Conservation (phyloP, 2,329 filamentous ascomycete species). For the Coniochaeta hoffmannii region DNA sequence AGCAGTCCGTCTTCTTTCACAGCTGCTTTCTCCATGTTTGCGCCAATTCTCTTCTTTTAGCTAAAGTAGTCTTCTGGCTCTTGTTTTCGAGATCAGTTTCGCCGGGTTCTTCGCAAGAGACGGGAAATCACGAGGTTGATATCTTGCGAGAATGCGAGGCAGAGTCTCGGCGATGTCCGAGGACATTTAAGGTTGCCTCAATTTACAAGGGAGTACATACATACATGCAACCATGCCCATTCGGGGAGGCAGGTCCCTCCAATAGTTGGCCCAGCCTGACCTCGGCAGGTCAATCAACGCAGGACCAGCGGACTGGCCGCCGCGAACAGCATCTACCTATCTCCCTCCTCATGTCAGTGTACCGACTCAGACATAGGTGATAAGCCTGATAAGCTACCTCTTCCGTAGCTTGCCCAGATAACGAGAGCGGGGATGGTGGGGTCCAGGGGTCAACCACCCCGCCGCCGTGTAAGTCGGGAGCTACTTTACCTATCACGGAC, state of each 20-base stretch:
- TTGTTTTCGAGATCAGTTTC: neutral
- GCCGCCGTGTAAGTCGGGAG: neutral
- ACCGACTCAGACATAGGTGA: too few relatives aligned
- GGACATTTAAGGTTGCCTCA: neutral
- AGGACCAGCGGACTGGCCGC: neutral
- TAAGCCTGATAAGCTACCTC: neutral
- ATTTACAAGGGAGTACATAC: too few relatives aligned
- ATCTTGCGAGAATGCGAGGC: neutral
- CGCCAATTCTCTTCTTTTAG: neutral
- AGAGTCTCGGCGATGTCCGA: neutral
- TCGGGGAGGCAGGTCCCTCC: neutral
- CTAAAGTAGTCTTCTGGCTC: neutral
- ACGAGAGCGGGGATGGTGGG: slow-evolving; percentile 1
- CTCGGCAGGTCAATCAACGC: neutral
- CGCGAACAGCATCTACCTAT: neutral
- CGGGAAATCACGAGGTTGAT: neutral
- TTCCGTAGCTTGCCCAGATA: too few relatives aligned
- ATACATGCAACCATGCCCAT: neutral
- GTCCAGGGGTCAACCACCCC: neutral
- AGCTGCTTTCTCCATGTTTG: slow-evolving; percentile 24
- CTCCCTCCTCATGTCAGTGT: neutral
- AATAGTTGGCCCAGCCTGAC: neutral
- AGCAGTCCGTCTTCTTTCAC: slow-evolving; percentile 21
- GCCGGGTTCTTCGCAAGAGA: neutral
- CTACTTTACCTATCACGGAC: neutral